Percentiles rank a stretch among this genome's conserved stretches.
Evolutionary conservation across 306 rosid genomes (phyloP).

Genomic region (Vigna trinervia): DNA sequence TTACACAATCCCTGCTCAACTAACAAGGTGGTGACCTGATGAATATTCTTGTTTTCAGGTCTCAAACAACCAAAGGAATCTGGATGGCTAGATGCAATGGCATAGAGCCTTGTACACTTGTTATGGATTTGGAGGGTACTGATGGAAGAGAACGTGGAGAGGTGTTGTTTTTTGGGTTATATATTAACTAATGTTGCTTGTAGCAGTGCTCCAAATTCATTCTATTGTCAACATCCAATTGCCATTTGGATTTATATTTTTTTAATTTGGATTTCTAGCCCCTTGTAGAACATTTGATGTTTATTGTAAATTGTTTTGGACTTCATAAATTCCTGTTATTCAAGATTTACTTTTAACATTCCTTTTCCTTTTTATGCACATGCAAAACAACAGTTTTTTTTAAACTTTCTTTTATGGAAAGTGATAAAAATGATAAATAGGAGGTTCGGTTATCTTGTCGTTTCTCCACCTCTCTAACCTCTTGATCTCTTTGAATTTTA

Average conservation of each 20-base stretch:
- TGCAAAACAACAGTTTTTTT: conserved; percentile 1
- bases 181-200: conserved; percentile 29
- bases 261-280: conserved; percentile 23
- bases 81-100: conserved; percentile 94
- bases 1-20: conserved; percentile 17
- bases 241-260: conserved; percentile 17
- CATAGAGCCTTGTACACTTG: conserved; percentile 93
- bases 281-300: not conserved
- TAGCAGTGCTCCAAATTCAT: conserved; percentile 15
- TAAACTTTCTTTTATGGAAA: not conserved
- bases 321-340: conserved; percentile 16
- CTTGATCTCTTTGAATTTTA: not conserved
- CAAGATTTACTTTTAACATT: conserved; percentile 17
- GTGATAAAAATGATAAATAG: not conserved
- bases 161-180: conserved; percentile 54
- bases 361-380: not conserved
- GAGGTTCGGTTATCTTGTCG: not conserved
- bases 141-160: conserved; percentile 99
- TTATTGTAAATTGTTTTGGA: not conserved
- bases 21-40: conserved; percentile 25
- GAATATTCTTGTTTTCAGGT: conserved; percentile 62
- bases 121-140: conserved; percentile 99
- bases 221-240: conserved; percentile 28
- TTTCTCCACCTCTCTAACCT: not conserved
- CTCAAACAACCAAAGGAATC: conserved; percentile 99